Conservation (phyloP, 1,284 basidiomycete species). For the Moesziomyces sp. region DNA sequence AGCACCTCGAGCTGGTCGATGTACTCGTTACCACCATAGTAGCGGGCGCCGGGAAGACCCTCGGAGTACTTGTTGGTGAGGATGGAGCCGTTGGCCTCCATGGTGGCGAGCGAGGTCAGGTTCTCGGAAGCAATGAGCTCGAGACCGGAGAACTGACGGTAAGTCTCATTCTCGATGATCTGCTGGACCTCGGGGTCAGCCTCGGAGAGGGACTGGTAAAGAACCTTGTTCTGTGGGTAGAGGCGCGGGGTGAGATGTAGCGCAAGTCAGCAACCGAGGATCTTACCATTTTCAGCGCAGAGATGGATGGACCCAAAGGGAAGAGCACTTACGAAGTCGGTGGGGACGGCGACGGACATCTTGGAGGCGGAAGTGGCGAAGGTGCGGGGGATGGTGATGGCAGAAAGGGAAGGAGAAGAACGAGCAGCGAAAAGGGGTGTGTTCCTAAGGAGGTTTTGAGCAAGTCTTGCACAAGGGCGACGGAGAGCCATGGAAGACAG, state of each 20-base stretch:
- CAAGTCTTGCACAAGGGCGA: constrained; percentile 43
- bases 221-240: constrained; percentile 80
- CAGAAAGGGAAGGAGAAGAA: constrained; percentile 9
- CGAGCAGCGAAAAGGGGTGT: constrained; percentile 18
- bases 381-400: constrained; percentile 26
- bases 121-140: constrained; percentile 93
- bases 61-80: constrained; percentile 94
- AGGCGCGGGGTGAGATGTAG: neutral
- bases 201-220: constrained; percentile 88
- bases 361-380: constrained; percentile 41
- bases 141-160: constrained; percentile 93
- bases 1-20: constrained; percentile 96
- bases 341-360: constrained; percentile 63
- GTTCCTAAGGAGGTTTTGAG: constrained; percentile 41
- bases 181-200: constrained; percentile 93
- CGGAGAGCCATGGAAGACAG: constrained; percentile 50
- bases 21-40: constrained; percentile 89
- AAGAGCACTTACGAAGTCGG: constrained; percentile 60
- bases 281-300: neutral
- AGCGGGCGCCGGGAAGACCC: constrained; percentile 81
- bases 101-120: constrained; percentile 70
- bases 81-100: constrained; percentile 99
- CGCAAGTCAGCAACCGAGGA: constrained; percentile 5
- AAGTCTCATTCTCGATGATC: constrained; percentile 99
- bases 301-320: neutral